Base-by-base conservation (phyloP, 768 basidiomycete species). In the Termitomyces sp. region DNA sequence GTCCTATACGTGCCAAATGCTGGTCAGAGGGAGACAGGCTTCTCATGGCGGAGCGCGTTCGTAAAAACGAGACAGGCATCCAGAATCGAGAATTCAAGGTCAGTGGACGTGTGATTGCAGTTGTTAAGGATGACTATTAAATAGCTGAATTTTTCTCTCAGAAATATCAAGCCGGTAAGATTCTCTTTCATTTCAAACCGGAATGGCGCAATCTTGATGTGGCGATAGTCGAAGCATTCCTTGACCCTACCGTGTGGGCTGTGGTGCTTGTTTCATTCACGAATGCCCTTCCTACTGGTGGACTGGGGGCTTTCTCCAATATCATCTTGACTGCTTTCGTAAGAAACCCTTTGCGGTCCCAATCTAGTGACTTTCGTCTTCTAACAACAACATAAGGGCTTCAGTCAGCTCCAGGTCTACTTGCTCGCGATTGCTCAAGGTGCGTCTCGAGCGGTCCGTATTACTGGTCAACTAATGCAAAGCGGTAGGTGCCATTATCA, bases 21-120 rank as follows among this genome's bases (percentile, higher is more conserved):
- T 82, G 75, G 64, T 74, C 76, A 16, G 69, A 72, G 24, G 75
- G 78, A 61, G 78, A 81, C 56, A 73, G 77, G 57, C 64, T 77
- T 4, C 73, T 79, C 22, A 75, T 82, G 59, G 75, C 78, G 24
- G 79, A 82, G 66, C 71, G 80, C 34, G 76, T 82, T 7, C 66
- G 81, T 28, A 76, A 78, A 64, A 82, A 83, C 59, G 75, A 81
- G 48, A 79, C 78, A 24, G 79, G 79, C 18, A 75, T 82, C 15
- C 81, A 81, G 64, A 81, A 82, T 62, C 76, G 71, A 60, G 68
- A 72, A 42, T 82, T 80, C 69, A 83, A 82, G 68, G 68, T 72
- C 12, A 20, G 39, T 9, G n/a, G 46, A 34, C 59, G 16, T 20
- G 15, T 44, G 42, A 20, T 20, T 9, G 10, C 33, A 18, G 41